Base-by-base conservation (phyloP, 345 rosid species). In the Lumnitzera littorea region DNA sequence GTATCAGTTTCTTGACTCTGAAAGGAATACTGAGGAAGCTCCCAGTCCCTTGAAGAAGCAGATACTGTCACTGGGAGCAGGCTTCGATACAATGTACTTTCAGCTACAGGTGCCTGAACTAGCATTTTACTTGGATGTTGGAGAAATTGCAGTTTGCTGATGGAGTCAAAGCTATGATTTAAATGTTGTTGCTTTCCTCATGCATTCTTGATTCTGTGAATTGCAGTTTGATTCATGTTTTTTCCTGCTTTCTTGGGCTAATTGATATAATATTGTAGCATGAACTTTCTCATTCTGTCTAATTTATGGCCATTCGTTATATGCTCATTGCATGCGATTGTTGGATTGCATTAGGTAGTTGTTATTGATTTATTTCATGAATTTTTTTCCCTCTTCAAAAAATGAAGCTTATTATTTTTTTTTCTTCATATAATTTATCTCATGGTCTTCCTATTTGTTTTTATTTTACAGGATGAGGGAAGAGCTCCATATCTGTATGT, bases 41-140 rank as follows among this genome's bases (percentile, higher is more conserved):
- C 71, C 15, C 3, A 13, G 55, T 11, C 54, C 54, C 9, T 13
- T 66, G 0, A 86, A 79, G 84, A 94, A 86, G 75, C 97, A 84
- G 87, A 84, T 90, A 77, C 72, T 91, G 43, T 91, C 97, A 9
- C 88, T 94, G 61, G 99, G 97, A 67, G 92, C 99, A 60, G 99
- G 96, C 58, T 94, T 90, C 72, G 97, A 94, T 74, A 94, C 96
- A 24, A 85, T 79, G 3, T 94, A 61, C 73, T 94, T 94, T 71
- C 99, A 94, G 74, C 69, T 94, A 65, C 84, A 83, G 88, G 97
- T 88, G 66, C 66, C 64, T 60, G 55, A 27, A 46, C 59, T 71
- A 48, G 25, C 14, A 60, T 67, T 36, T n/a, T 43, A 61, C 43
- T 55, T 60, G 29, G 29, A 36, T 36, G 10, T 36, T 36, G 43